These are phyloP conservation scores for Geranium rotundifolium DNA, from an alignment of 345 rosid species.

Conservation along the genomic window DNA sequence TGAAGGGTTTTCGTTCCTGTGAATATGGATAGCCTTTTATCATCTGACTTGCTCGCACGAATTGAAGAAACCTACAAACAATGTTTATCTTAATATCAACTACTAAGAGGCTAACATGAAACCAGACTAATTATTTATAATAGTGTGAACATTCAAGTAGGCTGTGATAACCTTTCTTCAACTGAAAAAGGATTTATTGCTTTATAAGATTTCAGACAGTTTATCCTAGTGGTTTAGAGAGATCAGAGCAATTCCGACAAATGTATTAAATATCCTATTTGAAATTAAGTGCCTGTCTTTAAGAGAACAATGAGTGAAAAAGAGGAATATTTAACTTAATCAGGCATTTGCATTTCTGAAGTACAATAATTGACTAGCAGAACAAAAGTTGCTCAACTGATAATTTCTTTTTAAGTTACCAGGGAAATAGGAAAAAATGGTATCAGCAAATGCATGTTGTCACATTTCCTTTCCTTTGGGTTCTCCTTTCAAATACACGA, in stretches of 20 bases:
- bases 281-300: neutral
- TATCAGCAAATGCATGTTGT: no score
- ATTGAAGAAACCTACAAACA: slow-evolving; percentile 75
- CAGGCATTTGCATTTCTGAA: no score
- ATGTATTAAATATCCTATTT: neutral
- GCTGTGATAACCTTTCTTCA: neutral
- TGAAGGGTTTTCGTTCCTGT: slow-evolving; percentile 98
- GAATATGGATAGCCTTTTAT: slow-evolving; percentile 85
- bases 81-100: slow-evolving; percentile 1
- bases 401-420: no score
- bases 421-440: no score
- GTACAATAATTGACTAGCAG: no score
- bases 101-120: slow-evolving; percentile 2
- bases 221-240: neutral
- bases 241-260: neutral
- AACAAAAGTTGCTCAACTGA: no score
- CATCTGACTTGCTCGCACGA: slow-evolving; percentile 93
- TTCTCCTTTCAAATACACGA: neutral
- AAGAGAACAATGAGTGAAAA: neutral
- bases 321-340: neutral
- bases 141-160: neutral
- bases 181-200: neutral
- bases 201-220: neutral
- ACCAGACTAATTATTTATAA: neutral
- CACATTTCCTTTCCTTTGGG: neutral